Percentiles rank a stretch among this genome's conserved stretches.
phyloP scores from a whole-genome alignment of 1,284 basidiomycete species.

The Peniophora sp. region DNA sequence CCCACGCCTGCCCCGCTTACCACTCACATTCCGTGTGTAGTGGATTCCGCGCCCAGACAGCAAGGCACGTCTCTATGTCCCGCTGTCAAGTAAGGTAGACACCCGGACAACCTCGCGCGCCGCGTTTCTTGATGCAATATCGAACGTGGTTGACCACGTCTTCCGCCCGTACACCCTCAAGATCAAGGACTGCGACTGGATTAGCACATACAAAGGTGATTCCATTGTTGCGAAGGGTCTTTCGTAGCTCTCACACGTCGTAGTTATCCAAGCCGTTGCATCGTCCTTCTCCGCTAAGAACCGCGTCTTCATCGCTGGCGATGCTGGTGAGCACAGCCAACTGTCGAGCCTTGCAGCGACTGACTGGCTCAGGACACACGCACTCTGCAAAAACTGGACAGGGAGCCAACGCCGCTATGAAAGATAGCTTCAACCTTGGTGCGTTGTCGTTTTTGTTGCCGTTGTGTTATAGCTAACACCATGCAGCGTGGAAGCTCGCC shows the following conservation, averaged over 20 bases:
- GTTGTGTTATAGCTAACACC: not conserved
- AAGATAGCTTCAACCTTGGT: not conserved
- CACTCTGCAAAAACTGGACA: not conserved
- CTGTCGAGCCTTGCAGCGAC: not conserved
- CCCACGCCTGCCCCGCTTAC: not conserved
- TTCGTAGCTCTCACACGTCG: not conserved
- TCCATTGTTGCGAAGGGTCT: too few species aligned
- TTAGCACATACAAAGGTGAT: conserved; percentile 3
- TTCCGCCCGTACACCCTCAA: conserved; percentile 6
- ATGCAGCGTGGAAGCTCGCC: conserved; percentile 8
- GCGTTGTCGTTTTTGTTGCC: not conserved
- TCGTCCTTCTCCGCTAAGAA: not conserved
- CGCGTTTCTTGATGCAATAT: not conserved
- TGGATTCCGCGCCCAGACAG: conserved; percentile 1
- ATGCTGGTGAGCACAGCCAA: not conserved
- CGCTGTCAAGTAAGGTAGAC: not conserved
- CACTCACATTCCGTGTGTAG: not conserved
- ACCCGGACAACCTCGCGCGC: not conserved
- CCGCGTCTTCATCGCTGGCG: conserved; percentile 1
- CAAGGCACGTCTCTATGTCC: not conserved
- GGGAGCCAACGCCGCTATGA: not conserved
- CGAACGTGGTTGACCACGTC: conserved; percentile 1
- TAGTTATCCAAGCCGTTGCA: not conserved
- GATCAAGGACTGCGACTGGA: conserved; percentile 2
- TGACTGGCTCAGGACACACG: not conserved